These are phyloP conservation scores for Enteropsectra breve DNA, from an alignment of 371 early-diverging fungal species.

Conservation along the genomic window DNA sequence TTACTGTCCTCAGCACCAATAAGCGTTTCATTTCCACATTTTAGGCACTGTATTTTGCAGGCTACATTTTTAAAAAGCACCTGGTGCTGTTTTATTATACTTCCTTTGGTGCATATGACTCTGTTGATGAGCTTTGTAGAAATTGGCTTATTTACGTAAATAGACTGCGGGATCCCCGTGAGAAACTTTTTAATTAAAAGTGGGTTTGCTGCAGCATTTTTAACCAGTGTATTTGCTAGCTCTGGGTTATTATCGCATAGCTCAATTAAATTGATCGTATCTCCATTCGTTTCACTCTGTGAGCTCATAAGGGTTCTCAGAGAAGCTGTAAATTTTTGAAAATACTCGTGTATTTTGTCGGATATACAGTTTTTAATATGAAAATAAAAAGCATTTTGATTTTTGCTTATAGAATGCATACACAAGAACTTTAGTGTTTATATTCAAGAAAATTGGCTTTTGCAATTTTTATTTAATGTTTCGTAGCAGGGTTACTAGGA, in stretches of 20 bases:
- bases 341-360: too few species aligned
- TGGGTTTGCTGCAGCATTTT: conserved; percentile 11
- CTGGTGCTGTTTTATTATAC: conserved; percentile 46
- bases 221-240: conserved; percentile 40
- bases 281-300: not conserved
- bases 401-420: too few species aligned
- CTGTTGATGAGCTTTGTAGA: conserved; percentile 37
- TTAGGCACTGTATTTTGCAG: conserved; percentile 34
- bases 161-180: conserved; percentile 37
- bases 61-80: conserved; percentile 46
- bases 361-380: too few species aligned
- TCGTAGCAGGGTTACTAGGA: too few species aligned
- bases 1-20: not conserved
- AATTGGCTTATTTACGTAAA: conserved; percentile 26
- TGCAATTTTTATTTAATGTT: too few species aligned
- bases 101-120: conserved; percentile 51
- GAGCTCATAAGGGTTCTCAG: not conserved
- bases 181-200: conserved; percentile 15
- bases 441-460: too few species aligned
- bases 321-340: too few species aligned
- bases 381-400: too few species aligned
- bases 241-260: conserved; percentile 47
- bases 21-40: conserved; percentile 35
- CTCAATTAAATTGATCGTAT: conserved; percentile 37
- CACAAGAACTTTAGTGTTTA: too few species aligned